Percentiles rank a stretch among this genome's conserved stretches.
phyloP scores from a whole-genome alignment of 2,329 filamentous ascomycete species.

The Thelonectria discophora region DNA sequence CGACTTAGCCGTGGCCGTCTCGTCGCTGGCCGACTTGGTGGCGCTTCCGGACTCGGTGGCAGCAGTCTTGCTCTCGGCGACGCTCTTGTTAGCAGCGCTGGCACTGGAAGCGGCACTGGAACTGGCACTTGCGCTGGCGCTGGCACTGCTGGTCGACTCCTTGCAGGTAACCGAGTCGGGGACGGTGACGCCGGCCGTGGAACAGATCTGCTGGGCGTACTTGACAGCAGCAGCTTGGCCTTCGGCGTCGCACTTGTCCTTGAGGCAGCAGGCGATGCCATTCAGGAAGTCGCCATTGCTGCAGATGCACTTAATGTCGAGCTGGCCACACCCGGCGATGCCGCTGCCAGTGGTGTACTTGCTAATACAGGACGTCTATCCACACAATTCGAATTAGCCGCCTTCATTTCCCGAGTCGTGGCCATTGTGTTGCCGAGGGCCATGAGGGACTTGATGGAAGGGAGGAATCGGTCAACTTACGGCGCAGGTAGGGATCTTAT shows the following conservation, averaged over 20 bases:
- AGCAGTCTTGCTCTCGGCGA: slow-evolving; percentile 13
- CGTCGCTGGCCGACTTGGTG: slow-evolving; percentile 1
- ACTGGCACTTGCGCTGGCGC: too few relatives aligned
- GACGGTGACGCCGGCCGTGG: slow-evolving; percentile 46
- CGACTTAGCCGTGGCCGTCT: slow-evolving; percentile 13
- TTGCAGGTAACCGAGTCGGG: slow-evolving; percentile 51
- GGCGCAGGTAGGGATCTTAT: slow-evolving; percentile 50
- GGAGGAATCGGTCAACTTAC: slow-evolving; percentile 49
- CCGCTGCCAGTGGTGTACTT: slow-evolving; percentile 45
- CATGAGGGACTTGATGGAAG: too few relatives aligned
- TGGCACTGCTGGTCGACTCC: slow-evolving; percentile 15
- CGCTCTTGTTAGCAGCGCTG: slow-evolving; percentile 21
- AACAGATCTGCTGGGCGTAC: slow-evolving; percentile 53
- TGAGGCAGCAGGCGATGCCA: slow-evolving; percentile 54
- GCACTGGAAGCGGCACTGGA: too few relatives aligned
- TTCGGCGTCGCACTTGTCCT: slow-evolving; percentile 44
- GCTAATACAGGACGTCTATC: slow-evolving; percentile 47
- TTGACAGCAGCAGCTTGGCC: slow-evolving; percentile 48
- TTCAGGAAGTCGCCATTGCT: slow-evolving; percentile 51
- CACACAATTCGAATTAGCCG: slow-evolving; percentile 16
- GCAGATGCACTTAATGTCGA: slow-evolving; percentile 55
- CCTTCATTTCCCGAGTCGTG: neutral
- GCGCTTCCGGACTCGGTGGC: slow-evolving; percentile 3
- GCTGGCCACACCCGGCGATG: slow-evolving; percentile 50
- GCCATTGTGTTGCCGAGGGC: neutral